Conservation (phyloP, 495 filamentous ascomycete species). For the Podospora appendiculata region DNA sequence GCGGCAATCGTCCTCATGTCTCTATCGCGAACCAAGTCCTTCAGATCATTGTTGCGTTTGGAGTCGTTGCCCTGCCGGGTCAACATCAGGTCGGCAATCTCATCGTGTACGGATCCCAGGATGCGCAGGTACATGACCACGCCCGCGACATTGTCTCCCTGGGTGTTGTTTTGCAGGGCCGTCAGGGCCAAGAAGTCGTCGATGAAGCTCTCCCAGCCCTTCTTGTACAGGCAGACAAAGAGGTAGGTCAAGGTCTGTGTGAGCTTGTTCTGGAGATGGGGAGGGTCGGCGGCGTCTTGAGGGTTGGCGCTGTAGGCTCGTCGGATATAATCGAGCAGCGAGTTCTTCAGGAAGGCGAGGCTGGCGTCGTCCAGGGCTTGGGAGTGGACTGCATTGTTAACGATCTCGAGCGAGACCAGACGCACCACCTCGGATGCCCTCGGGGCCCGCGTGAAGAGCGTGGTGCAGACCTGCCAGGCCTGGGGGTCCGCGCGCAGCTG, state of each 20-base stretch:
- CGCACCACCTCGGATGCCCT: constrained; percentile 75
- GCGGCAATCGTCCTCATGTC: constrained; percentile 79
- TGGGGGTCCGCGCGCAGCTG: constrained; percentile 69
- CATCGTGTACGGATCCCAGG: constrained; percentile 83
- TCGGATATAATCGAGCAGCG: constrained; percentile 67
- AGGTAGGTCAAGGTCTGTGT: constrained; percentile 90
- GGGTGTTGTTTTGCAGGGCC: constrained; percentile 40
- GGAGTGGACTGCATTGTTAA: constrained; percentile 79
- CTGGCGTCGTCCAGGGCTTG: constrained; percentile 61
- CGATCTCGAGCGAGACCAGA: constrained; percentile 77
- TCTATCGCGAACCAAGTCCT: constrained; percentile 75
- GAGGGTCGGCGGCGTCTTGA: constrained; percentile 50
- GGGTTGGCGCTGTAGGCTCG: constrained; percentile 57
- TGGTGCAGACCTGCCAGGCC: constrained; percentile 79
- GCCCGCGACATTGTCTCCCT: constrained; percentile 61
- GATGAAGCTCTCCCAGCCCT: constrained; percentile 79
- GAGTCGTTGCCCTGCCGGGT: constrained; percentile 64
- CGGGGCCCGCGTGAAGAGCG: constrained; percentile 78
- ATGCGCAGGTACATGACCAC: constrained; percentile 85
- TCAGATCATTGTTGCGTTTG: constrained; percentile 73
- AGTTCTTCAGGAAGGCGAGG: constrained; percentile 63
- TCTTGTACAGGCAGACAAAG: constrained; percentile 75
- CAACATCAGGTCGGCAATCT: constrained; percentile 90
- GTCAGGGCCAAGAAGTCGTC: constrained; percentile 76
- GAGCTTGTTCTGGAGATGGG: constrained; percentile 90